These are phyloP conservation scores for Dalechampia spathulata DNA, from an alignment of 441 rosid species.

Conservation along the genomic window DNA sequence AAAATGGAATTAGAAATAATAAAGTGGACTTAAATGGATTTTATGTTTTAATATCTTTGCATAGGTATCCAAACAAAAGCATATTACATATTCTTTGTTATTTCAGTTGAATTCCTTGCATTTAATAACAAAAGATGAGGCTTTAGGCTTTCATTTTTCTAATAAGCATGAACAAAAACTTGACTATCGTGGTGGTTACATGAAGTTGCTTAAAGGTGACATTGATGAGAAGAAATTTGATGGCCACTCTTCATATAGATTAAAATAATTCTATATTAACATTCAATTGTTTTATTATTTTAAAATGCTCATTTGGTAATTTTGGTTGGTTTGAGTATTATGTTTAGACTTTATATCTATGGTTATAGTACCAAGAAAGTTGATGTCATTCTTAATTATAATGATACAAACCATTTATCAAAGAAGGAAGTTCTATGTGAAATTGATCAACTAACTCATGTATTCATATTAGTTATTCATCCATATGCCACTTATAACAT, in stretches of 20 bases:
- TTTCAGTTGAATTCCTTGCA: constrained; percentile 83
- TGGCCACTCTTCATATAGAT: constrained; percentile 91
- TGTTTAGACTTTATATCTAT: constrained; percentile 98
- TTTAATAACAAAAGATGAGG: constrained; percentile 85
- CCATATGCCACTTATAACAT: constrained; percentile 93
- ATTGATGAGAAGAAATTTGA: constrained; percentile 84
- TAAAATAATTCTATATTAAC: too few relatives aligned
- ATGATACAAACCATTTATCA: constrained; percentile 69
- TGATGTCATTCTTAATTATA: constrained; percentile 83
- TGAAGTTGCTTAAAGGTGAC: constrained; percentile 78
- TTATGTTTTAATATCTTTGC: constrained; percentile 1
- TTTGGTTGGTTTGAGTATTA: constrained; percentile 48
- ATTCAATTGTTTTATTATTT: neutral
- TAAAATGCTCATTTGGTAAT: neutral
- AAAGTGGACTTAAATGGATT: too few relatives aligned
- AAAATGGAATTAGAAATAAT: too few relatives aligned
- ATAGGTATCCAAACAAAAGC: constrained; percentile 91
- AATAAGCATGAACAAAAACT: constrained; percentile 96
- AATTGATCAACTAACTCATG: constrained; percentile 93
- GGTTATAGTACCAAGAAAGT: constrained; percentile 94
- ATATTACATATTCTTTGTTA: constrained; percentile 86
- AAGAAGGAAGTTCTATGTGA: constrained; percentile 98
- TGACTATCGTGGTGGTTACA: constrained; percentile 98
- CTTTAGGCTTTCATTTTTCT: constrained; percentile 78
- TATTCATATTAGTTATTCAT: constrained; percentile 72